These are phyloP conservation scores for Cladosporium sp. DNA, from an alignment of 2,329 filamentous ascomycete genomes.

Conservation along the genomic window DNA sequence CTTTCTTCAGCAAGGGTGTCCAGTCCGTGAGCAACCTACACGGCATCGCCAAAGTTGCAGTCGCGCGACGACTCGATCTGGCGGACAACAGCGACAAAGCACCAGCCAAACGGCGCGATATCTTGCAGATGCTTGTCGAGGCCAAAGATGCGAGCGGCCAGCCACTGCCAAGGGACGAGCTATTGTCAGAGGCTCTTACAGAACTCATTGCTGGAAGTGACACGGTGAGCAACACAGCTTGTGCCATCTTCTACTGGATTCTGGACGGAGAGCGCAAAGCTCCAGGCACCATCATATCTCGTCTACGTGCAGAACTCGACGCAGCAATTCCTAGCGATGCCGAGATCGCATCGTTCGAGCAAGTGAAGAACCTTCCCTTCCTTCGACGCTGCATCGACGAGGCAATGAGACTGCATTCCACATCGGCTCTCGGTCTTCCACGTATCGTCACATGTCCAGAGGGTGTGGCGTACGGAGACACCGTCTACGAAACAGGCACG, in stretches of 20 bases:
- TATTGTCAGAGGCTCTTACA: slow-evolving; percentile 32
- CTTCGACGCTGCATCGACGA: slow-evolving; percentile 31
- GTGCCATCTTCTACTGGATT: slow-evolving; percentile 24
- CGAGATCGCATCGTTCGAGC: slow-evolving; percentile 17
- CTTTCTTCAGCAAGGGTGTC: slow-evolving; percentile 24
- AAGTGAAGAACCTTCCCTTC: slow-evolving; percentile 28
- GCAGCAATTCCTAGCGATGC: slow-evolving; percentile 18
- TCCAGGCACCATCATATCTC: slow-evolving; percentile 22
- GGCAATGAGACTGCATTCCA: slow-evolving; percentile 31
- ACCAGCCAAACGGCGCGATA: slow-evolving; percentile 24
- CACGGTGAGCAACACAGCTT: slow-evolving; percentile 32
- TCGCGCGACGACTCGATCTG: slow-evolving; percentile 25
- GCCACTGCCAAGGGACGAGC: slow-evolving; percentile 27
- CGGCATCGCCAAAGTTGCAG: slow-evolving; percentile 27
- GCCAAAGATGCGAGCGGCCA: slow-evolving; percentile 28
- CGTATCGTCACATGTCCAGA: slow-evolving; percentile 23
- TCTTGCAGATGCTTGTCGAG: slow-evolving; percentile 29
- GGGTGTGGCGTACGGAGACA: slow-evolving; percentile 23
- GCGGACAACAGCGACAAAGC: slow-evolving; percentile 6
- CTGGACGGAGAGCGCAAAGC: slow-evolving; percentile 22
- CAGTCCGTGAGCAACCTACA: slow-evolving; percentile 20
- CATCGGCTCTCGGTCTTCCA: slow-evolving; percentile 23
- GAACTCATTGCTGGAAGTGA: slow-evolving; percentile 35
- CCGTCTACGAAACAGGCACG: slow-evolving; percentile 26
- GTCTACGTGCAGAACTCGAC: slow-evolving; percentile 29